Evolutionary conservation across 257 asterid genomes (phyloP).

Genomic region (Cordia subcordata): DNA sequence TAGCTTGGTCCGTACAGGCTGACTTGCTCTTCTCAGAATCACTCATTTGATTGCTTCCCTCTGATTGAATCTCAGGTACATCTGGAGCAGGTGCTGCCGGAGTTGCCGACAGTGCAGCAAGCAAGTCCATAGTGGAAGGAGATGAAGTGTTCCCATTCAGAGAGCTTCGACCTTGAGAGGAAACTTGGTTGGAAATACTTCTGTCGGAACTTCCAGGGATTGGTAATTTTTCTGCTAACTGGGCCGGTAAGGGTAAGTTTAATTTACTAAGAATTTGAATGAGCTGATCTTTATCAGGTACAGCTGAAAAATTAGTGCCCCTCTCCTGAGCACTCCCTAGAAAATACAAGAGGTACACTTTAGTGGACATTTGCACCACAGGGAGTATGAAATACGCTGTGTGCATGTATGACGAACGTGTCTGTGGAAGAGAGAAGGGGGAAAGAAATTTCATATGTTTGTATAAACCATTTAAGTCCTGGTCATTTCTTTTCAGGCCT

Average conservation of each 20-base stretch:
- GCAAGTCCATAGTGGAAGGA: constrained; percentile 70
- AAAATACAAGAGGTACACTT: constrained; percentile 6
- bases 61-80: constrained; percentile 40
- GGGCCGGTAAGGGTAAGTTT: constrained; percentile 55
- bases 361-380: neutral
- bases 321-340: constrained; percentile 49
- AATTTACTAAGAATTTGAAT: constrained; percentile 58
- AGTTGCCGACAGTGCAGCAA: constrained; percentile 58
- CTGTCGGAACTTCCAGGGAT: constrained; percentile 24
- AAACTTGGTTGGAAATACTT: constrained; percentile 22
- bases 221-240: constrained; percentile 38
- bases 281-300: constrained; percentile 60
- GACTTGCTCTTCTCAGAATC: constrained; percentile 73
- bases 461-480: too few species aligned
- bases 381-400: neutral
- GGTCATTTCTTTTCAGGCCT: too few species aligned
- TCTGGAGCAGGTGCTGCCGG: constrained; percentile 27
- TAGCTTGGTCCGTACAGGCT: constrained; percentile 32
- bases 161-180: constrained; percentile 33
- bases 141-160: constrained; percentile 31
- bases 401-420: too few species aligned
- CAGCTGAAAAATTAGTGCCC: constrained; percentile 26
- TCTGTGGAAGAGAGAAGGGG: too few species aligned
- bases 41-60: constrained; percentile 51
- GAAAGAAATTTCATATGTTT: too few species aligned